Percentiles rank a stretch among this genome's conserved stretches.
Evolutionary conservation across 345 rosid species (phyloP).

Genomic region (Heritiera littoralis): DNA sequence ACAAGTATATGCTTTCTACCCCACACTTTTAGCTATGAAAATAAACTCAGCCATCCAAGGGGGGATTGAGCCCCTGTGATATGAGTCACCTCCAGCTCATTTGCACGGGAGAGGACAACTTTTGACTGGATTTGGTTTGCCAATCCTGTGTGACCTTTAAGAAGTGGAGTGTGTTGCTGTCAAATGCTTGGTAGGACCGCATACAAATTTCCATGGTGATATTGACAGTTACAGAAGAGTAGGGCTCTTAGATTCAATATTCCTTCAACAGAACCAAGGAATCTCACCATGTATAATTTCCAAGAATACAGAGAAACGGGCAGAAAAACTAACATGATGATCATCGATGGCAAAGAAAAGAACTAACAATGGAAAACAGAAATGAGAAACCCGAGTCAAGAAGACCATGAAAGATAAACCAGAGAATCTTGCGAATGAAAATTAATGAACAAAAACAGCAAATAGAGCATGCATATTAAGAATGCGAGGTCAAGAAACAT

Average conservation of each 20-base stretch:
- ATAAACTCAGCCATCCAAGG: neutral
- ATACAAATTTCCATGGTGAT: neutral
- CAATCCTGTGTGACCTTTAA: neutral
- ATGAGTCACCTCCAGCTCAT: slow-evolving; percentile 19
- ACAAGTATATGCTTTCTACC: too few species aligned
- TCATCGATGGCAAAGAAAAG: neutral
- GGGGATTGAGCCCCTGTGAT: too few species aligned
- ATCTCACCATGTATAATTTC: neutral
- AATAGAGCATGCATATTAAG: slow-evolving; percentile 7
- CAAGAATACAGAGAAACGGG: neutral
- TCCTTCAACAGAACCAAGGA: neutral
- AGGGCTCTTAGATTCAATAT: neutral
- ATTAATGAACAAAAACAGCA: neutral
- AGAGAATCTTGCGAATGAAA: neutral
- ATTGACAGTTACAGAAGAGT: neutral
- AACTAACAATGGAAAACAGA: neutral
- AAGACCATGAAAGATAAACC: neutral
- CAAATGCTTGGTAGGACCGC: slow-evolving; percentile 1
- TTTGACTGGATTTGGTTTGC: slow-evolving; percentile 10
- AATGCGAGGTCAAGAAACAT: neutral
- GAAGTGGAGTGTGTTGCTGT: slow-evolving; percentile 15
- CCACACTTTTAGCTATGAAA: neutral
- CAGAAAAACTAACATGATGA: neutral
- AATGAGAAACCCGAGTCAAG: neutral
- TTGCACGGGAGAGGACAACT: neutral